Evolutionary conservation across 495 filamentous ascomycete species (phyloP).

Genomic region (Ramalina peruviana): DNA sequence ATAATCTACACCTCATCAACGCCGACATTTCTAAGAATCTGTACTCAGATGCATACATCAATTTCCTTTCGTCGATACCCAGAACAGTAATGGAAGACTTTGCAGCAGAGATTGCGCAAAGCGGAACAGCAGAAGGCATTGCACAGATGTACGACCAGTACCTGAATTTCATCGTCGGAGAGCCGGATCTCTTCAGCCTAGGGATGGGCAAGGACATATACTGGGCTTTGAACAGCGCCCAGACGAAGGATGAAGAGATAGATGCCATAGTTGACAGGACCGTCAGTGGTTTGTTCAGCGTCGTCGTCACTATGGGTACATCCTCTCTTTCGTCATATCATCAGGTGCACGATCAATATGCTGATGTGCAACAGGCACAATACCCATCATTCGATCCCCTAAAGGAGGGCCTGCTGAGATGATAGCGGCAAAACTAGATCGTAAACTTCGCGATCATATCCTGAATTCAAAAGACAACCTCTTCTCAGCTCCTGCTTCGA

Average conservation of each 20-base stretch:
- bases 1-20: constrained; percentile 74
- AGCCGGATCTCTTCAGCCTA: constrained; percentile 91
- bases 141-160: constrained; percentile 95
- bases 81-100: constrained; percentile 92
- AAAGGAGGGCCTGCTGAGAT: constrained; percentile 88
- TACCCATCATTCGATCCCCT: constrained; percentile 87
- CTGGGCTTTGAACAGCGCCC: constrained; percentile 84
- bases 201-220: constrained; percentile 83
- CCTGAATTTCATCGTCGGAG: constrained; percentile 90
- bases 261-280: constrained; percentile 78
- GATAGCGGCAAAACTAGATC: constrained; percentile 84
- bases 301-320: constrained; percentile 90
- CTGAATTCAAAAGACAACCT: constrained; percentile 95
- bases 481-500: constrained; percentile 47
- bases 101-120: constrained; percentile 69
- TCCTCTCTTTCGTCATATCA: background rate
- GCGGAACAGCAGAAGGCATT: constrained; percentile 73
- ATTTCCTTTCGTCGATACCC: constrained; percentile 91
- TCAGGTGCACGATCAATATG: background rate
- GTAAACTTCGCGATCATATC: constrained; percentile 91
- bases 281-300: constrained; percentile 89
- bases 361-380: constrained; percentile 43
- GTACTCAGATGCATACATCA: constrained; percentile 91
- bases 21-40: constrained; percentile 72
- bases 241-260: constrained; percentile 79